Evolutionary conservation across 495 filamentous ascomycete genomes (phyloP).

Genomic region (Hapsidospora chrysogenum): DNA sequence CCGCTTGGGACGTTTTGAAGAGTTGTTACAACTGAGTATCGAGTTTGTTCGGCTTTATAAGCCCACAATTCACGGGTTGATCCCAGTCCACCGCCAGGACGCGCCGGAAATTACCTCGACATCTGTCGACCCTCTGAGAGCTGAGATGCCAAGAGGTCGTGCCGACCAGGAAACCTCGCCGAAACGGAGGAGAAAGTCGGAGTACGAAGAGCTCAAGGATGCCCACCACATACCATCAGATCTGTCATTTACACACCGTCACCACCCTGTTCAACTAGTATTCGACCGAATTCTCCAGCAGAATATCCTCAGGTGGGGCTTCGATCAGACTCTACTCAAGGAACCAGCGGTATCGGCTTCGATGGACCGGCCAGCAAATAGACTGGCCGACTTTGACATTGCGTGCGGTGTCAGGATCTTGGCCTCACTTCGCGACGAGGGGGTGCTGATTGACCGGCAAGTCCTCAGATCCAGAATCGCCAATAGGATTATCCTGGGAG

Average conservation of each 20-base stretch:
- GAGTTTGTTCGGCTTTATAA: slow-evolving; percentile 11
- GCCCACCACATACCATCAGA: slow-evolving; percentile 12
- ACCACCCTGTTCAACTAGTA: slow-evolving; percentile 15
- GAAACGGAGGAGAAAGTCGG: slow-evolving; percentile 7
- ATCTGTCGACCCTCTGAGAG: too few species aligned
- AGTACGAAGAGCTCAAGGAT: too few species aligned
- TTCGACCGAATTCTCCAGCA: slow-evolving; percentile 12
- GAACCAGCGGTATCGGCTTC: not conserved
- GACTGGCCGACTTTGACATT: not conserved
- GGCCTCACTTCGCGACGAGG: not conserved
- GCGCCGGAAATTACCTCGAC: too few species aligned
- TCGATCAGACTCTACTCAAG: not conserved
- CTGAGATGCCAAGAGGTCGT: too few species aligned
- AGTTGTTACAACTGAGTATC: slow-evolving; percentile 12
- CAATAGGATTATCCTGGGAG: not conserved
- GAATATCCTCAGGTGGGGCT: slow-evolving; percentile 11
- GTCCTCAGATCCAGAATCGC: not conserved
- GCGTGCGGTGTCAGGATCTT: not conserved
- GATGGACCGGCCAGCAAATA: not conserved
- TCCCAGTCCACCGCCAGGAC: slow-evolving; percentile 12
- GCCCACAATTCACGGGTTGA: slow-evolving; percentile 8
- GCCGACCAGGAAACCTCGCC: too few species aligned
- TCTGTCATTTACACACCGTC: slow-evolving; percentile 3
- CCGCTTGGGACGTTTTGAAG: slow-evolving; percentile 11
- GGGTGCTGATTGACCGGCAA: slow-evolving; percentile 1